These are phyloP conservation scores for Diaporthe australafricana DNA, from an alignment of 2,329 filamentous ascomycete genomes.

Conservation along the genomic window DNA sequence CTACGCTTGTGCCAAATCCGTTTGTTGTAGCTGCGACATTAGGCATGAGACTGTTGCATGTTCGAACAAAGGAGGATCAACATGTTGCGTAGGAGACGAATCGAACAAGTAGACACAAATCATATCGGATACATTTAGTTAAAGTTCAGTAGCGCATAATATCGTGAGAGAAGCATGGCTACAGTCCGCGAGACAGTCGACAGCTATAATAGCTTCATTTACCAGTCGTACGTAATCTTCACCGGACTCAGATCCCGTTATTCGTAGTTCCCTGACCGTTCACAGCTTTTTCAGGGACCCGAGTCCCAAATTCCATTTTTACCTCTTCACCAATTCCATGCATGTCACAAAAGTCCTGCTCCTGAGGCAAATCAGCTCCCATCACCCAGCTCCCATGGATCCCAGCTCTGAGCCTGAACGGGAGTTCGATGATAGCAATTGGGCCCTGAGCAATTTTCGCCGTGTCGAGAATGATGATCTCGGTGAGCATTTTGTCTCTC, in stretches of 20 bases:
- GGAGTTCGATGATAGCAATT: conserved; percentile 30
- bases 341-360: conserved; percentile 25
- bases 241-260: not conserved
- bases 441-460: conserved; percentile 11
- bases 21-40: too few species aligned
- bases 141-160: too few species aligned
- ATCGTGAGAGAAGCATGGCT: too few species aligned
- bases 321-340: conserved; percentile 17
- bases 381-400: conserved; percentile 31
- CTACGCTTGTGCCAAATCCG: too few species aligned
- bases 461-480: conserved; percentile 24
- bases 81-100: too few species aligned
- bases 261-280: not conserved
- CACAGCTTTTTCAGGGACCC: not conserved
- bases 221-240: not conserved
- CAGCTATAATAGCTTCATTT: not conserved
- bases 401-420: conserved; percentile 23
- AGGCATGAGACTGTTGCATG: too few species aligned
- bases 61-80: too few species aligned
- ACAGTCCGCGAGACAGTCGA: too few species aligned
- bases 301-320: conserved; percentile 11
- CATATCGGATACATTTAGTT: too few species aligned
- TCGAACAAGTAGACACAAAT: too few species aligned
- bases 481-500: conserved; percentile 28
- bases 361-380: conserved; percentile 4